Base-by-base conservation (phyloP, 1,139 yeast species). In the Scheffersomyces quercinus region DNA sequence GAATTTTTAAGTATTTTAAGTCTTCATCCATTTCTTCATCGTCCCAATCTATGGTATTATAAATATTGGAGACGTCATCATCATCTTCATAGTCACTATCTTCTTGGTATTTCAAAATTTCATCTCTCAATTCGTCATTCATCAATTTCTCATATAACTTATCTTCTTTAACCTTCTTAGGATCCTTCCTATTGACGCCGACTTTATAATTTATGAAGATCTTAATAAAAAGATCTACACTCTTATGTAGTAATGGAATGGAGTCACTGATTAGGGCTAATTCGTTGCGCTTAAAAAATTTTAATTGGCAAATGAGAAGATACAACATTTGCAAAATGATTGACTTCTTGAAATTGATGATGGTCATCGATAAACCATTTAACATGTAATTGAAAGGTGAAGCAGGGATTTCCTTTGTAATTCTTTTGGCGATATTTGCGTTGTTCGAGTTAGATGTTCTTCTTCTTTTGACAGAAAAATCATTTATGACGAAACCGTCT, bases 21-120 rank as follows among this genome's bases (percentile, higher is more conserved):
- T 74, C 79, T 52, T 75, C 80, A 52, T 73, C 78, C 73, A 74
- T 64, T 29, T 72, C 71, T 50, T 74, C 79, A 50, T 74, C 77
- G 47, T 75, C 80, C 79, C 79, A 74, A 52, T 74, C 79, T 12
- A 73, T 72, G 15, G 61, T 70, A 11, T 52, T 54, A 29, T 60
- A 58, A 28, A 54, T 52, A 11, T 49, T 52, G 24, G 12, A 11
- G 12, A 47, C 44, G 7, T 48, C 52, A 34, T 53, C 58, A 7
- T 52, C 56, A 35, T 54, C 57, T 16, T 66, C 74, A 13, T 61
- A 67, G 16, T 67, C 69, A 3, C 68, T 72, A n/a, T 64, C 69
- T 15, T 62, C 65, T 16, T 64, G 68, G 38, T 69, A 75, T 29
- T 56, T 59, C 40, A 73, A 56, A 4, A 74, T 65, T 41, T 73